A percentile compares a stretch with the other conserved stretches of the same genome.
Conservation (phyloP, 768 basidiomycete genomes). For the Pisolithus tinctorius region DNA sequence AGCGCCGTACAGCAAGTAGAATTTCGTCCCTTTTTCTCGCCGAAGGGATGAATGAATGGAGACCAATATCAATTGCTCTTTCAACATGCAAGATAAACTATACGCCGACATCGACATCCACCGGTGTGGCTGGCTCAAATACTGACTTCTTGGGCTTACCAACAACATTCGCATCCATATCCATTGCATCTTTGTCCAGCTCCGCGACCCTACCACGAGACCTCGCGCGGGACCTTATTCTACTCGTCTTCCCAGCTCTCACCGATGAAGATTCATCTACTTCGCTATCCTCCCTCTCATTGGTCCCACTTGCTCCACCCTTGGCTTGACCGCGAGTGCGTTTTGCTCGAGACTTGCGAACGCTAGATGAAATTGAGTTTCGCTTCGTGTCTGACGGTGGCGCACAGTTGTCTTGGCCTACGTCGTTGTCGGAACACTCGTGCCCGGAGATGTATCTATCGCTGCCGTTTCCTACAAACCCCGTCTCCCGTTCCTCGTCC, state of each 20-base stretch:
- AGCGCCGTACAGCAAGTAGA: too few relatives aligned
- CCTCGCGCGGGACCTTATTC: slow-evolving; percentile 16
- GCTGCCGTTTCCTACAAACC: slow-evolving; percentile 43
- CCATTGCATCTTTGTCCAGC: slow-evolving; percentile 24
- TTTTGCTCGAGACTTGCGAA: slow-evolving; percentile 16
- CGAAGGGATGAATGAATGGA: too few relatives aligned
- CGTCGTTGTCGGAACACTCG: slow-evolving; percentile 69
- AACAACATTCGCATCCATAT: slow-evolving; percentile 23
- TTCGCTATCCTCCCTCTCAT: slow-evolving; percentile 30
- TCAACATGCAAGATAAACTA: too few relatives aligned
- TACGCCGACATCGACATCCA: slow-evolving; percentile 33
- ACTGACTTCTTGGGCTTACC: slow-evolving; percentile 26
- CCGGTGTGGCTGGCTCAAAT: slow-evolving; percentile 29
- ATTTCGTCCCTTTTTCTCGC: too few relatives aligned
- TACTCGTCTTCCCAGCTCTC: slow-evolving; percentile 28
- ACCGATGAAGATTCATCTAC: too few relatives aligned
- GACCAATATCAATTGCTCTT: too few relatives aligned
- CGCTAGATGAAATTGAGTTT: too few relatives aligned
- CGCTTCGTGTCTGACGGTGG: slow-evolving; percentile 20
- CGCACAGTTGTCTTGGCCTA: slow-evolving; percentile 41
- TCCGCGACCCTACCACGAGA: slow-evolving; percentile 15
- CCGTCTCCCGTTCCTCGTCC: slow-evolving; percentile 59
- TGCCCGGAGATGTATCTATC: slow-evolving; percentile 52
- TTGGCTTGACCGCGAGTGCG: slow-evolving; percentile 26
- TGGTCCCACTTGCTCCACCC: slow-evolving; percentile 26